phyloP scores from a whole-genome alignment of 2,329 filamentous ascomycete species.

The Akanthomyces lecanii region DNA sequence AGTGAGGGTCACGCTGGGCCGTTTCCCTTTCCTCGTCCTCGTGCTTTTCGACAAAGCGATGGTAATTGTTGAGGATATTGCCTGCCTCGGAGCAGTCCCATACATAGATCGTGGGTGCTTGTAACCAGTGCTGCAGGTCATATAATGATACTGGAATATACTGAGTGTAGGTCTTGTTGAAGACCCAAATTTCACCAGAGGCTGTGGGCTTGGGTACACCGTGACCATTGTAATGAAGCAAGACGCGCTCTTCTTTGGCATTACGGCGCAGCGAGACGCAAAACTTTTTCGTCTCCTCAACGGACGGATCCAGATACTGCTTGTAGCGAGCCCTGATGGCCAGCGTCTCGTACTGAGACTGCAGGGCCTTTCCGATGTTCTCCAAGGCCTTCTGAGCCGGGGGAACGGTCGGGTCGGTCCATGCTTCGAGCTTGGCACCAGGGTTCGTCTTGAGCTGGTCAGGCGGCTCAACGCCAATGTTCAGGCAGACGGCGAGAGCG shows the following conservation, averaged over 20 bases:
- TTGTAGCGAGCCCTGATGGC: slow-evolving; percentile 97
- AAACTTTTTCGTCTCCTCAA: slow-evolving; percentile 96
- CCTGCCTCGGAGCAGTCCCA: slow-evolving; percentile 97
- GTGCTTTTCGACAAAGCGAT: slow-evolving; percentile 91
- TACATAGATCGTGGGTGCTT: slow-evolving; percentile 91
- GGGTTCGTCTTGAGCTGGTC: slow-evolving; percentile 95
- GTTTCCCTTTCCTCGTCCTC: slow-evolving; percentile 81
- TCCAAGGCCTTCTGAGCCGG: slow-evolving; percentile 83
- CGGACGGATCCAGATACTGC: slow-evolving; percentile 91
- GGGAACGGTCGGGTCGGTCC: slow-evolving; percentile 84
- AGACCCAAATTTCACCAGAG: slow-evolving; percentile 98
- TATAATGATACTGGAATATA: slow-evolving; percentile 97
- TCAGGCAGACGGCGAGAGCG: slow-evolving; percentile 88
- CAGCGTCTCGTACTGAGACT: slow-evolving; percentile 92
- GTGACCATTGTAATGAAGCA: slow-evolving; percentile 99
- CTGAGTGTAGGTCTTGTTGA: slow-evolving; percentile 97
- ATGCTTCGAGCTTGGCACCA: slow-evolving; percentile 90
- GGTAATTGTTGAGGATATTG: slow-evolving; percentile 92
- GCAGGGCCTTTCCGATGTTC: slow-evolving; percentile 92
- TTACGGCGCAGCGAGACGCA: slow-evolving; percentile 85
- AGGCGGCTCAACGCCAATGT: slow-evolving; percentile 95
- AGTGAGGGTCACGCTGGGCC: slow-evolving; percentile 71
- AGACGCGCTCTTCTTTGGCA: slow-evolving; percentile 89
- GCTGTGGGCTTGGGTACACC: slow-evolving; percentile 93
- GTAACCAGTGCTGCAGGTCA: slow-evolving; percentile 92